Evolutionary conservation across 257 asterid genomes (phyloP).

Genomic region (Przewalskia tangutica): DNA sequence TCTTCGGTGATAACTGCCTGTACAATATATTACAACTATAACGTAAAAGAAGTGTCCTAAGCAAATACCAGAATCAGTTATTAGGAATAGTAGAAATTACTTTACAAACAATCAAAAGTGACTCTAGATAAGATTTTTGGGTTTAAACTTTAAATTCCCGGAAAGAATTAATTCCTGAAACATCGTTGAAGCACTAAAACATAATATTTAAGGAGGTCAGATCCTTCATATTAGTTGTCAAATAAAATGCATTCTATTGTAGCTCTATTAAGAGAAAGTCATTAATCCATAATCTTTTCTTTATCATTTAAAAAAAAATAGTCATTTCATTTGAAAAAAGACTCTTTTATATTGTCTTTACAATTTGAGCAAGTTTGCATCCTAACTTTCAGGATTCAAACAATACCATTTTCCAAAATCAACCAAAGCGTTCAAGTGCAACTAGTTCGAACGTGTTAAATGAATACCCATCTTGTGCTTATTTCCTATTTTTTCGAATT

Average conservation of each 20-base stretch:
- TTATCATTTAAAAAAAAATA: neutral
- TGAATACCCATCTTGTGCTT: neutral
- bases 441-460: neutral
- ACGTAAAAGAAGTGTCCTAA: neutral
- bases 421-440: neutral
- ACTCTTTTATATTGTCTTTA: neutral
- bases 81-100: neutral
- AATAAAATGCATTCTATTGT: neutral
- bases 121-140: neutral
- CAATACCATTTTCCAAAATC: neutral
- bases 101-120: neutral
- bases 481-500: neutral
- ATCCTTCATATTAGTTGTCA: neutral
- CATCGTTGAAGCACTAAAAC: neutral
- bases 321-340: neutral
- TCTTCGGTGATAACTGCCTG: slow-evolving; percentile 84
- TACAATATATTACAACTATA: neutral
- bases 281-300: neutral
- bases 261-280: neutral
- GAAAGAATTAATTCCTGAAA: neutral
- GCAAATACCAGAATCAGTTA: neutral
- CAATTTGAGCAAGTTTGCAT: neutral
- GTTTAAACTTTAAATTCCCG: neutral
- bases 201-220: neutral
- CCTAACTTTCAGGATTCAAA: neutral